Evolutionary conservation across 257 asterid genomes (phyloP), one percentile per base, ranked within the genome.

Genomic region (Verbena officinalis): DNA sequence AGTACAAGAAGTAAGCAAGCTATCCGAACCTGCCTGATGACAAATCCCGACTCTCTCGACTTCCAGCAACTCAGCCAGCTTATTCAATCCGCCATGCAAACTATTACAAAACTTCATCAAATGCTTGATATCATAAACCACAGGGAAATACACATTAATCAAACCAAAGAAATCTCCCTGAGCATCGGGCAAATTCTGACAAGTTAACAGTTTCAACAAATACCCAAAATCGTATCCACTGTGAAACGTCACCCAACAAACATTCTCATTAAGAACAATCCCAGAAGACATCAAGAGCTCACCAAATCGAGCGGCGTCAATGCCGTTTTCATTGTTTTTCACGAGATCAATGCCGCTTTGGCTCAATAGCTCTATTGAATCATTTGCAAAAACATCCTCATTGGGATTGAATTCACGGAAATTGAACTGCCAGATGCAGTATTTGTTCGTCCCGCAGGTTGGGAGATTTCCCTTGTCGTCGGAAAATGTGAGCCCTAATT

Each of bases 141-240:
- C 76, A 20, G 82, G 82, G 16, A 78, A 81, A 13, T 75, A 81
- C 14, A 81, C 39, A 16, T 60, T 73, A 46, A 81, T 73, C 68
- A 78, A 42, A 14, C 57, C 31, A 61, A 78, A 75, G 58, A 81
- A 81, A 43, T 64, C 84, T 1, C 15, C 19, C 44, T 69, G 87
- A 7, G 75, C 57, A 17, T 81, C 87, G 4, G 87, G 87, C 70
- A 81, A 43, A 19, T 44, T 33, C 69, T 61, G 61, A 36, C 87
- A 67, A 2, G 80, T 75, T 69, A 81, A 46, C 3, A 78, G 31
- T 82, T 78, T 81, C 36, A 81, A 14, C 72, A 81, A 46, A 62
- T 81, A 81, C 60, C 87, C 87, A 38, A 81, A 81, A 73, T 81
- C 87, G 31, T 81, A 81, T 12, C 80, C 87, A 16, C 87, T 75